Base-by-base conservation (phyloP, 1,139 yeast genomes). In the Torulaspora pretoriensis region DNA sequence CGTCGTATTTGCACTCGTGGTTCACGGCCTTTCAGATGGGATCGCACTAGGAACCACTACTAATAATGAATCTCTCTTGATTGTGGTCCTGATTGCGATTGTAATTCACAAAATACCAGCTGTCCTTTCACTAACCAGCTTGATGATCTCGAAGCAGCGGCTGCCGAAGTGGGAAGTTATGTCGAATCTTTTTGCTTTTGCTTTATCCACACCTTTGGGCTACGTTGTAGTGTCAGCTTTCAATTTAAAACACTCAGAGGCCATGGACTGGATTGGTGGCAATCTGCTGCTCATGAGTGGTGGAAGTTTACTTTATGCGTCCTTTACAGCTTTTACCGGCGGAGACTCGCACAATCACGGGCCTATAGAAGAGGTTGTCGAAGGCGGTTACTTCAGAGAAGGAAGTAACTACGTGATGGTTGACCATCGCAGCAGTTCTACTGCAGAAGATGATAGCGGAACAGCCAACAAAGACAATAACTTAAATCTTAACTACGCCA, bases 81-180 rank as follows among this genome's bases (percentile, higher is more conserved):
- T 78, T 9, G 58, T 78, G 4, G 68, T 77, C 49, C 67, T 73
- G 43, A 48, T 72, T n/a, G 79, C 82, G 14, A 75, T 81, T 12
- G 70, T 79, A 13, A 65, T 80, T 13, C 87, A 81, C 61, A 81
- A 81, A 54, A 61, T 81, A 10, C 88, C 88, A 0, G 80, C 86
- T 0, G 72, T 81, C 2, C 74, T 81, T 52, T 81, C 86, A 38
- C 67, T 81, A 36, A 64, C 77, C 2, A 56, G 64, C 36, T 36
- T 64, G n/a, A 58, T 64, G 65, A 50, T 61, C 6, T 56, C 64
- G 4, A 59, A 54, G 38, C 67, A 63, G 42, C 51, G 55, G 13
- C 43, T 63, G 16, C 57, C 64, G 10, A 52, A 56, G 43, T 52
- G 59, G 47, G 61, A 57, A 40, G 57, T 56, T 4, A 33, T 57